Conservation (phyloP, 2,329 filamentous ascomycete genomes). For the Diaporthe nobilis region DNA sequence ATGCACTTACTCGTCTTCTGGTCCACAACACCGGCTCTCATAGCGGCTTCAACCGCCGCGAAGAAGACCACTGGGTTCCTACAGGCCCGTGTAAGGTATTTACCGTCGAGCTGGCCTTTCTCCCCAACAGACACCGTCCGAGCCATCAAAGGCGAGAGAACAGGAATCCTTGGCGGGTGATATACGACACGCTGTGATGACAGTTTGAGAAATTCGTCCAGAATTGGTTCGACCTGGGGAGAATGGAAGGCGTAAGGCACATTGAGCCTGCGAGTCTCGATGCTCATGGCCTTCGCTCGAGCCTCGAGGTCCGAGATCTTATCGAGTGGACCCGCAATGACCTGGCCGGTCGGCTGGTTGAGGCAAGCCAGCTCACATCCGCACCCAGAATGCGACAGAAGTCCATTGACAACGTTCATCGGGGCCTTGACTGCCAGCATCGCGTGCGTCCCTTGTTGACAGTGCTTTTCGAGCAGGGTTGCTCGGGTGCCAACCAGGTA, state of each 20-base stretch:
- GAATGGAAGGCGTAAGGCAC: constrained; percentile 70
- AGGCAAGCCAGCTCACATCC: constrained; percentile 75
- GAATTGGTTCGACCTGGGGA: constrained; percentile 66
- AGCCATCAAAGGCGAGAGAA: constrained; percentile 78
- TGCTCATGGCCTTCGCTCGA: constrained; percentile 49
- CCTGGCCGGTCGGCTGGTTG: constrained; percentile 81
- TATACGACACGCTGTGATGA: constrained; percentile 54
- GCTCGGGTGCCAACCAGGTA: constrained; percentile 79
- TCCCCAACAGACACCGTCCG: constrained; percentile 66
- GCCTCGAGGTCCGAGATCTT: constrained; percentile 61
- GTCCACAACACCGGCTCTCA: constrained; percentile 7
- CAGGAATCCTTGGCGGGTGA: constrained; percentile 64
- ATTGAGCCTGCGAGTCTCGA: constrained; percentile 60
- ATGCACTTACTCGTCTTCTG: neutral
- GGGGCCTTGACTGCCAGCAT: constrained; percentile 65
- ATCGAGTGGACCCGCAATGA: constrained; percentile 66
- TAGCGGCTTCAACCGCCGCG: neutral
- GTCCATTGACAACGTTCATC: neutral
- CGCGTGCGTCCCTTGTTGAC: constrained; percentile 74
- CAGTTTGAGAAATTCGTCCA: constrained; percentile 69
- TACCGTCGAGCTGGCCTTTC: constrained; percentile 48
- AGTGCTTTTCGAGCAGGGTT: constrained; percentile 73
- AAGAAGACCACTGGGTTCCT: constrained; percentile 13
- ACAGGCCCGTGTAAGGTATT: constrained; percentile 10
- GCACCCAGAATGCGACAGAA: constrained; percentile 64